These are phyloP conservation scores for Kodamaea neixiangensis DNA, from an alignment of 805 yeast species.

Conservation along the genomic window DNA sequence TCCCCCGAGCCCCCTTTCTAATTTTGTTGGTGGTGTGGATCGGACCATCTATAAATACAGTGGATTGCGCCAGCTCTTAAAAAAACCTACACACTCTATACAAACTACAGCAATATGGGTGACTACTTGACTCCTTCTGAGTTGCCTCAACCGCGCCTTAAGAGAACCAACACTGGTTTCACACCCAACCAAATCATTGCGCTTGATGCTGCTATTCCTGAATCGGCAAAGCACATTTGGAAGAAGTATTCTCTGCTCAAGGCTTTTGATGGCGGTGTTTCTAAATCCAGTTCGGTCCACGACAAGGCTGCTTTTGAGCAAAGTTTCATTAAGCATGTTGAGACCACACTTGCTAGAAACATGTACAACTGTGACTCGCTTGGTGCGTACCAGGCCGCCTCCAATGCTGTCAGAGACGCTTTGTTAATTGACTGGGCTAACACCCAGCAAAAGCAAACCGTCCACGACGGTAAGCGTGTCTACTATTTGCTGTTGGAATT, in stretches of 20 bases:
- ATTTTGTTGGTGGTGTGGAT: slow-evolving; percentile 1
- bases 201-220: slow-evolving; percentile 79
- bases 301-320: slow-evolving; percentile 61
- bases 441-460: slow-evolving; percentile 87
- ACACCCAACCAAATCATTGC: slow-evolving; percentile 86
- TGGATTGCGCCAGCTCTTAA: not conserved
- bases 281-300: slow-evolving; percentile 38
- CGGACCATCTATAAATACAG: slow-evolving; percentile 1
- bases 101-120: slow-evolving; percentile 25
- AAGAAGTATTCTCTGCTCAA: slow-evolving; percentile 58
- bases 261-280: slow-evolving; percentile 22
- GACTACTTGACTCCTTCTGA: slow-evolving; percentile 41
- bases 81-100: not conserved
- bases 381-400: slow-evolving; percentile 91
- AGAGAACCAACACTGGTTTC: slow-evolving; percentile 85
- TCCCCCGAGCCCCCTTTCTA: slow-evolving; percentile 1
- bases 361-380: slow-evolving; percentile 88
- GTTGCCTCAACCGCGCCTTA: slow-evolving; percentile 48
- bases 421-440: slow-evolving; percentile 86
- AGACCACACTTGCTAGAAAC: slow-evolving; percentile 87
- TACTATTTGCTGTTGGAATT: slow-evolving; percentile 87
- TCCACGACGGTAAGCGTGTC: slow-evolving; percentile 80
- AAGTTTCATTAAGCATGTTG: slow-evolving; percentile 81
- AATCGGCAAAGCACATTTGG: slow-evolving; percentile 78
- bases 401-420: slow-evolving; percentile 75